Percentiles rank a stretch among this genome's conserved stretches.
Evolutionary conservation across 345 rosid genomes (phyloP).

Genomic region (Populus alba): DNA sequence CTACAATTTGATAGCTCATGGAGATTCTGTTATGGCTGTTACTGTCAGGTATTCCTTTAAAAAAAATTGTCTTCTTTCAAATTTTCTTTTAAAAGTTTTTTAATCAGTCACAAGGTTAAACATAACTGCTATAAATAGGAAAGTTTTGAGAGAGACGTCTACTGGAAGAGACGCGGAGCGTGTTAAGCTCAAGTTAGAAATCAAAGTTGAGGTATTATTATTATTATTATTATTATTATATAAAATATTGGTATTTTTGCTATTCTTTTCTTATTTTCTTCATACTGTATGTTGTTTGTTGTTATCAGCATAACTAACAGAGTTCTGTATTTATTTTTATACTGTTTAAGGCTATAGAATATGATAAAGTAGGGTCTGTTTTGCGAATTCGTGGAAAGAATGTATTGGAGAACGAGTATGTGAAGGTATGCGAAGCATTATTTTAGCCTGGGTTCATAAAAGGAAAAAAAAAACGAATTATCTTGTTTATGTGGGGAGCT

Average conservation of each 20-base stretch:
- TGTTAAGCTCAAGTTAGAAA: constrained; percentile 72
- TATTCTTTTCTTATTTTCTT: background rate
- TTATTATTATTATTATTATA: background rate
- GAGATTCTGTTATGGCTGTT: constrained; percentile 78
- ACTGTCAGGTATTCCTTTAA: constrained; percentile 62
- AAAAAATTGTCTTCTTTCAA: background rate
- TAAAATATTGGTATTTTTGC: background rate
- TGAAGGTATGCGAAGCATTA: constrained; percentile 51
- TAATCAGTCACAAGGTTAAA: background rate
- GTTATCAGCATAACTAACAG: background rate
- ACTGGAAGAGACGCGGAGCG: constrained; percentile 87
- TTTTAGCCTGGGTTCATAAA: background rate
- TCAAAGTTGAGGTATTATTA: constrained; percentile 70
- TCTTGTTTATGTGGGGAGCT: background rate
- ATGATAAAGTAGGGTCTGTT: constrained; percentile 75
- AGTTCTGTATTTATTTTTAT: background rate
- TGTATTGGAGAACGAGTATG: constrained; percentile 74
- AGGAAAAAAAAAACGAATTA: background rate
- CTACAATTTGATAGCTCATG: constrained; percentile 71
- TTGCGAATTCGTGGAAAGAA: constrained; percentile 91
- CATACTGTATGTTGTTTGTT: background rate
- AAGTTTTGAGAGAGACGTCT: constrained; percentile 70
- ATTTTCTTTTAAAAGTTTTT: background rate
- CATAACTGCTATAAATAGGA: constrained; percentile 42
- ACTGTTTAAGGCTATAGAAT: constrained; percentile 56